phyloP scores from a whole-genome alignment of 1,139 yeast species.

The Scheffersomyces illinoinensis region DNA sequence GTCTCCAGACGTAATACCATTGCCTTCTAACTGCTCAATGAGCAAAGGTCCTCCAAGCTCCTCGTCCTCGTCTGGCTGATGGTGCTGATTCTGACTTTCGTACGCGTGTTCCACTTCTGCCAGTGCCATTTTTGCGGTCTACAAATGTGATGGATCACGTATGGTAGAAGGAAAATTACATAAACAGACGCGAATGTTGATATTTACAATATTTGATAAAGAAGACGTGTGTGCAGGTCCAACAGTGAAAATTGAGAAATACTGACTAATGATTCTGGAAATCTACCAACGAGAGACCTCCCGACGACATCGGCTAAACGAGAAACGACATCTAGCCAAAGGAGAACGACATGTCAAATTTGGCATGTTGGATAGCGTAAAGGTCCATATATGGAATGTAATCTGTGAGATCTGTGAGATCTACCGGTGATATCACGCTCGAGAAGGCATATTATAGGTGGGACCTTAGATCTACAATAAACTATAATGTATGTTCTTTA shows the following conservation, averaged over 20 bases:
- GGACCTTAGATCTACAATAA: too few relatives aligned
- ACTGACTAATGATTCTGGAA: background rate
- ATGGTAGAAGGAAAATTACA: background rate
- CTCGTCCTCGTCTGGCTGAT: slow-evolving; percentile 29
- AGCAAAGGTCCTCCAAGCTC: slow-evolving; percentile 43
- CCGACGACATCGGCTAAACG: background rate
- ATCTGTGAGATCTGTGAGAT: too few relatives aligned
- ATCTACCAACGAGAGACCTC: background rate
- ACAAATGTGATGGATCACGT: slow-evolving; percentile 2
- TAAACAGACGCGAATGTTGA: slow-evolving; percentile 8
- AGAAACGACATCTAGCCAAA: background rate
- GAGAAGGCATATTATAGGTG: too few relatives aligned
- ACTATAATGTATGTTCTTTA: too few relatives aligned
- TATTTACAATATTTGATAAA: background rate
- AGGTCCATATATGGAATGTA: background rate
- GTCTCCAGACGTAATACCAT: slow-evolving; percentile 83
- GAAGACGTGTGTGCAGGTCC: background rate
- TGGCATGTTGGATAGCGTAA: background rate
- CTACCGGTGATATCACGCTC: too few relatives aligned
- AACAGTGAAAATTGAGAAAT: background rate
- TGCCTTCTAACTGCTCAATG: slow-evolving; percentile 62
- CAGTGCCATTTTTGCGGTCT: slow-evolving; percentile 11
- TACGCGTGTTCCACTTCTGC: slow-evolving; percentile 12
- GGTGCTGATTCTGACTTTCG: slow-evolving; percentile 2
- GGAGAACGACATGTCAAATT: background rate